phyloP scores from a whole-genome alignment of 2,329 filamentous ascomycete genomes.

The Exophiala lecanii-corni region DNA sequence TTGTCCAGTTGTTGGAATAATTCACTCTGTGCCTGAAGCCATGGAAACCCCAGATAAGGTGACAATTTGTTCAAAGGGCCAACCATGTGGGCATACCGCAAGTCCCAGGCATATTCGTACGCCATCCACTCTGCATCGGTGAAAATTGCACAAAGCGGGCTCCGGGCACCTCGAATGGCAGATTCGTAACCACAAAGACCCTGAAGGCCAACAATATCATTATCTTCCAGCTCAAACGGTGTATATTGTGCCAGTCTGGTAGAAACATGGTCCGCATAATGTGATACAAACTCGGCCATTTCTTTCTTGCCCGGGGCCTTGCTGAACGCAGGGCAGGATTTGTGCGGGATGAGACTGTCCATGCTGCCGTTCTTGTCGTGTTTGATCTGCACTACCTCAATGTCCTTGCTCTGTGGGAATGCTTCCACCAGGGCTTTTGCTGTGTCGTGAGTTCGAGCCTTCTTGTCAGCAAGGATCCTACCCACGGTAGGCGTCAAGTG shows the following conservation, averaged over 20 bases:
- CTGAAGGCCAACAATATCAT: slow-evolving; percentile 56
- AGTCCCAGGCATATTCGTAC: slow-evolving; percentile 51
- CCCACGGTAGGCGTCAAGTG: slow-evolving; percentile 13
- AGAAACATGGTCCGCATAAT: slow-evolving; percentile 12
- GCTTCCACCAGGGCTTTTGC: slow-evolving; percentile 14
- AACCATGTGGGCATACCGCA: slow-evolving; percentile 57
- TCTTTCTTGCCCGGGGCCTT: slow-evolving; percentile 18
- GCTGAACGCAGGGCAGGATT: slow-evolving; percentile 18
- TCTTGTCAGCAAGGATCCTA: slow-evolving; percentile 19
- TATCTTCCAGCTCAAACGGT: slow-evolving; percentile 48
- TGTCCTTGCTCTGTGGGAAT: slow-evolving; percentile 16
- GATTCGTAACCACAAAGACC: slow-evolving; percentile 69
- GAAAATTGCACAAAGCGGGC: slow-evolving; percentile 56
- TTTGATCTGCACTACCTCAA: slow-evolving; percentile 18
- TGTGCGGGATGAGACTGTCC: slow-evolving; percentile 18
- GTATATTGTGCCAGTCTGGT: slow-evolving; percentile 14
- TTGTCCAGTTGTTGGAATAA: slow-evolving; percentile 50
- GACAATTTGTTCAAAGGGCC: slow-evolving; percentile 47
- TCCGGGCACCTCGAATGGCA: slow-evolving; percentile 59
- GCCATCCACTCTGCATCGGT: slow-evolving; percentile 52
- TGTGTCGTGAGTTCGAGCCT: slow-evolving; percentile 20
- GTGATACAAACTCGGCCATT: slow-evolving; percentile 16
- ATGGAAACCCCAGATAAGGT: slow-evolving; percentile 58
- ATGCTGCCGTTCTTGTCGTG: slow-evolving; percentile 18
- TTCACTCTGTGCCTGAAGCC: slow-evolving; percentile 18